Base-by-base conservation (phyloP, 2,329 filamentous ascomycete species). In the Aquanectria penicillioides region DNA sequence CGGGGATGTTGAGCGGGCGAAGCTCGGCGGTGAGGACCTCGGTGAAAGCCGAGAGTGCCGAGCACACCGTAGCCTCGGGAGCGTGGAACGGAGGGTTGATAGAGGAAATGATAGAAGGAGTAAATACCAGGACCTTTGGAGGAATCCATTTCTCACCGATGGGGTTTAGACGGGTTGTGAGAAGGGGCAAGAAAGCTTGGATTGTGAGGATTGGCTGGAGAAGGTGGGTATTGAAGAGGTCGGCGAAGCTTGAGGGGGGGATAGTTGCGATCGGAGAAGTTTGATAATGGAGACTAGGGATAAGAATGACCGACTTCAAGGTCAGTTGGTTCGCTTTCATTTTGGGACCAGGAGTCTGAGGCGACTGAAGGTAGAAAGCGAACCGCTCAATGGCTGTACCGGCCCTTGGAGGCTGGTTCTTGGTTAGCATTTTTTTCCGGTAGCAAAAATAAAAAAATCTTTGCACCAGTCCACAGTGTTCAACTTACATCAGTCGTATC, bases 221-320 rank as follows among this genome's bases (percentile, higher is more conserved):
- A 11, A 99, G 85, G 71, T 97, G 94, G 13, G 93, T 94, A 75
- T 97, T 97, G 74, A 98, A 88, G 28, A 93, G 89, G 72, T 97
- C 93, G 63, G 92, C 92, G 80, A 97, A 95, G 69, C 87, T 89
- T 25, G 92, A 91, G 0, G 92, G 89, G 6, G 92, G 88, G 58
- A 97, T 89, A 4, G 92, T 94, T 61, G 93, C 92, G 61, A 98
- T 90, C 17, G 92, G 91, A 4, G 91, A 92, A 22, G 90, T 89
- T 49, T 92, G 90, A 74, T 94, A 96, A 71, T 90, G 88, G 20
- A 90, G 82, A 20, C 89, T 91, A 3, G 94, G 94, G 20, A 97
- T 90, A 63, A 98, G 81, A 51, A 99, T 86, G 51, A 98, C 81
- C 31, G 92, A 91, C 57, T 89, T 89, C 49, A 99, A 84, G 25